Evolutionary conservation across 108 stramenopile species (phyloP).

Genomic region (Cyclotella choctawhatcheeana): DNA sequence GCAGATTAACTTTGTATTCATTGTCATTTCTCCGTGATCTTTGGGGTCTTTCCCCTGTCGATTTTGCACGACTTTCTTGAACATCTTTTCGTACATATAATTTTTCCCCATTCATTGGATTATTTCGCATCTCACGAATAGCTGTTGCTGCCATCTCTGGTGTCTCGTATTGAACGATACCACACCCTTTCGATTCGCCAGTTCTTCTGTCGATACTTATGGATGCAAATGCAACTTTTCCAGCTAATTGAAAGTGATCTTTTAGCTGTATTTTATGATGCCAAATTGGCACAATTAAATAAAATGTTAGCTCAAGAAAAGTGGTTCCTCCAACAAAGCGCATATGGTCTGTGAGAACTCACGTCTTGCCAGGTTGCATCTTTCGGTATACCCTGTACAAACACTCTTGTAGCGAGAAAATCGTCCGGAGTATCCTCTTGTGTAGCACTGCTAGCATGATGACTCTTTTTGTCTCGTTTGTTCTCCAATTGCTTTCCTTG

Average conservation of each 20-base stretch:
- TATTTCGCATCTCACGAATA: constrained; percentile 78
- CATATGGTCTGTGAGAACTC: too few species aligned
- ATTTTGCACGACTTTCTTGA: constrained; percentile 57
- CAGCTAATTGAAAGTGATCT: constrained; percentile 79
- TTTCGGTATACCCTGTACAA: constrained; percentile 76
- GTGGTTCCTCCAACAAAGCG: too few species aligned
- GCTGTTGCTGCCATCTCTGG: constrained; percentile 70
- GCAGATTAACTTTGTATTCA: constrained; percentile 25
- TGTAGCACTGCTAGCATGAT: background rate
- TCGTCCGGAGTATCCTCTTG: constrained; percentile 51
- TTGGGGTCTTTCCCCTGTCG: constrained; percentile 6
- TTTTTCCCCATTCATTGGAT: constrained; percentile 67
- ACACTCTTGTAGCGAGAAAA: constrained; percentile 80
- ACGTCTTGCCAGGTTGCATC: constrained; percentile 80
- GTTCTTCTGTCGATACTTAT: constrained; percentile 67
- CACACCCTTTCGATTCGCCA: constrained; percentile 75
- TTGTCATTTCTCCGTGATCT: background rate
- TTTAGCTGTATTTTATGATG: too few species aligned
- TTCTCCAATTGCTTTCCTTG: background rate
- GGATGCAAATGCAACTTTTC: constrained; percentile 85
- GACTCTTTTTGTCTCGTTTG: background rate
- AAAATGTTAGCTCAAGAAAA: too few species aligned
- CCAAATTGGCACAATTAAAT: too few species aligned
- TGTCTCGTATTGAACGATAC: constrained; percentile 85
- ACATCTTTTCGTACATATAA: constrained; percentile 84